Conservation (phyloP, 2,329 filamentous ascomycete species). For the Stenocarpella maydis region DNA sequence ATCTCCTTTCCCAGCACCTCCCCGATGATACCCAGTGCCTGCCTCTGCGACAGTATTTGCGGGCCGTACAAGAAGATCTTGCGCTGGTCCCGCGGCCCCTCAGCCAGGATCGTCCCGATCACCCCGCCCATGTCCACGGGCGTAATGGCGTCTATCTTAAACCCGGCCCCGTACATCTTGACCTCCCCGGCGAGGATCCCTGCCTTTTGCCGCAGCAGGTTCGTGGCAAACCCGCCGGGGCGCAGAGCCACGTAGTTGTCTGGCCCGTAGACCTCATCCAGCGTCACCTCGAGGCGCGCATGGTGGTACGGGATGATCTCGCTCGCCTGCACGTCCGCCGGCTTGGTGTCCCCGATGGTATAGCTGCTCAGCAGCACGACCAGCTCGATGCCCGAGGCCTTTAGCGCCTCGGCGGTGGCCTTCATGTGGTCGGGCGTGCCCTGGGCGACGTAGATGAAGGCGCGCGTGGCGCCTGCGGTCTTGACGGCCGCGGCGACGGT, state of each 20-base stretch:
- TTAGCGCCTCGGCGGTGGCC: slow-evolving; percentile 51
- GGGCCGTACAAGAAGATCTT: slow-evolving; percentile 49
- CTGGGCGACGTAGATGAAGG: slow-evolving; percentile 56
- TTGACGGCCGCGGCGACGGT: slow-evolving; percentile 51
- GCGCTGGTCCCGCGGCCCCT: slow-evolving; percentile 42
- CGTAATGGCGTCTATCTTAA: slow-evolving; percentile 49
- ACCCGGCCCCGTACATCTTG: slow-evolving; percentile 43
- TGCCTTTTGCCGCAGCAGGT: slow-evolving; percentile 44
- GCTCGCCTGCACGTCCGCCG: slow-evolving; percentile 39
- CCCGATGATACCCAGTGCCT: slow-evolving; percentile 43
- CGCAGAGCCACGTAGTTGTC: slow-evolving; percentile 50
- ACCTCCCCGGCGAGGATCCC: slow-evolving; percentile 46
- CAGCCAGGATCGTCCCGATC: slow-evolving; percentile 48
- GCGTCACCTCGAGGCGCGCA: slow-evolving; percentile 52
- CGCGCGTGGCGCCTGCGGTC: slow-evolving; percentile 51
- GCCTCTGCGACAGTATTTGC: slow-evolving; percentile 43
- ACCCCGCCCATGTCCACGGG: slow-evolving; percentile 56
- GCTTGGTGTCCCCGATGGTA: slow-evolving; percentile 43
- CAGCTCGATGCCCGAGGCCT: slow-evolving; percentile 52
- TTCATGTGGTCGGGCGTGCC: slow-evolving; percentile 50
- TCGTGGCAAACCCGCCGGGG: slow-evolving; percentile 54
- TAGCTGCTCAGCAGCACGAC: slow-evolving; percentile 55
- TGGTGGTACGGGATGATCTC: slow-evolving; percentile 51
- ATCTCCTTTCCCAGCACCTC: slow-evolving; percentile 44
- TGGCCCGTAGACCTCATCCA: slow-evolving; percentile 51